Conservation (phyloP, 2,329 filamentous ascomycete genomes). For the Chaetomium strumarium region DNA sequence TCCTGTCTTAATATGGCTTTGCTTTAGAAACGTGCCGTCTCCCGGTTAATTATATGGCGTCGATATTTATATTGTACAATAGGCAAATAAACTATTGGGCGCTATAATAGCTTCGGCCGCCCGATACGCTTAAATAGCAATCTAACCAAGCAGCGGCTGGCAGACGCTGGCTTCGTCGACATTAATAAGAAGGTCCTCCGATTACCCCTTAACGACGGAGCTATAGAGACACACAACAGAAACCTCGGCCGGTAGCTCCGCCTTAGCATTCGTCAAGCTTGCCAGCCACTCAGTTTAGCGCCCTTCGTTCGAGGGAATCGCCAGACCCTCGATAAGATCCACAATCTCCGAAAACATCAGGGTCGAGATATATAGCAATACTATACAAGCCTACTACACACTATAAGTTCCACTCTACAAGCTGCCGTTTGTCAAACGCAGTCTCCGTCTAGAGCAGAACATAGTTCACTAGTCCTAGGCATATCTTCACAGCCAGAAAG, state of each 20-base stretch:
- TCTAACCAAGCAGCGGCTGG: conserved; percentile 54
- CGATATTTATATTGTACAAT: conserved; percentile 57
- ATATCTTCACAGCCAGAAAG: conserved; percentile 31
- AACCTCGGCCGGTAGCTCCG: conserved; percentile 80
- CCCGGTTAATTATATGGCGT: no score
- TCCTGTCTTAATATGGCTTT: no score
- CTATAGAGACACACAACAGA: conserved; percentile 55
- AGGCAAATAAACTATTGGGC: conserved; percentile 62
- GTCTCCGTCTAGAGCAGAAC: background rate
- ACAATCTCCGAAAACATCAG: conserved; percentile 56
- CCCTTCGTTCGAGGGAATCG: conserved; percentile 62
- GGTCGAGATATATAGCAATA: conserved; percentile 61
- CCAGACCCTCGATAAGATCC: conserved; percentile 58
- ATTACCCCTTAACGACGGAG: conserved; percentile 71
- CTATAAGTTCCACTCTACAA: conserved; percentile 53
- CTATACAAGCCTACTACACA: conserved; percentile 66
- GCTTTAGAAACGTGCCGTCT: no score
- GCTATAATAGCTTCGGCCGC: conserved; percentile 61
- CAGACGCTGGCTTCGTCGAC: conserved; percentile 70
- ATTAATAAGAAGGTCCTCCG: conserved; percentile 64
- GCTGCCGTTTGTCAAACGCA: background rate
- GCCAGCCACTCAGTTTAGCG: conserved; percentile 67
- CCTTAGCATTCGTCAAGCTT: conserved; percentile 64
- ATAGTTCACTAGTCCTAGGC: conserved; percentile 23
- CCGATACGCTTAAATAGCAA: conserved; percentile 55